Base-by-base conservation (phyloP, 1,139 yeast genomes). In the Taphrina flavorubra region DNA sequence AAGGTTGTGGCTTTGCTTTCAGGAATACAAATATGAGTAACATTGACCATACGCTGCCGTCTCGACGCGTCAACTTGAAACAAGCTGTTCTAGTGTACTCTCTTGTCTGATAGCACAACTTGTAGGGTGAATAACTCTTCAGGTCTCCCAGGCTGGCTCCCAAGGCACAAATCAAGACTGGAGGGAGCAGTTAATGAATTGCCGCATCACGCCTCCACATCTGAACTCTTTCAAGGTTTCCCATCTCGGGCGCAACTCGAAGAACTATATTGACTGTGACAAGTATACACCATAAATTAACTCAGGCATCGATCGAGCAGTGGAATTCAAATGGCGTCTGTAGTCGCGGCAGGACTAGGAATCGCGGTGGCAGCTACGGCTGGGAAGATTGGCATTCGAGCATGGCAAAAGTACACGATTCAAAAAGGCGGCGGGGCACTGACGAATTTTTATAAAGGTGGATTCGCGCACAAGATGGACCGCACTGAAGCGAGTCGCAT, bases 401-500 rank as follows among this genome's bases (percentile, higher is more conserved):
- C 68, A 65, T 65, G 67, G 67, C 67, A 63, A 31, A 63, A 63
- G 31, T 63, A 63, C 61, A 55, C 67, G 39, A 53, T 63, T n/a
- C 67, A 63, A 55, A 63, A 63, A 44, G 67, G 63, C 49, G 68
- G 68, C 51, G 68, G 70, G 14, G 70, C 64, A 49, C 66, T 60
- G 40, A 85, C 86, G 74, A 87, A 90, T 37, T 90, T 87, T 76
- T 80, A 83, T 76, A 90, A 87, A 76, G 99, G 99, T 69, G 90
- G 96, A 0, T 94, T 94, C 78, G 97, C 92, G 51, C 78, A 85
- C 37, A 92, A 94, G 78, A 94, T 94, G 98, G 84, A 85, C 70
- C 88, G 96, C 46, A 88, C 85, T 74, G 99, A 94, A 77, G 99
- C 99, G 1, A 83, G 94, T 71, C 95, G 87, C 77, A 90, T 94